Conservation (phyloP, 208 protist species). For the Entamoeba dispar region DNA sequence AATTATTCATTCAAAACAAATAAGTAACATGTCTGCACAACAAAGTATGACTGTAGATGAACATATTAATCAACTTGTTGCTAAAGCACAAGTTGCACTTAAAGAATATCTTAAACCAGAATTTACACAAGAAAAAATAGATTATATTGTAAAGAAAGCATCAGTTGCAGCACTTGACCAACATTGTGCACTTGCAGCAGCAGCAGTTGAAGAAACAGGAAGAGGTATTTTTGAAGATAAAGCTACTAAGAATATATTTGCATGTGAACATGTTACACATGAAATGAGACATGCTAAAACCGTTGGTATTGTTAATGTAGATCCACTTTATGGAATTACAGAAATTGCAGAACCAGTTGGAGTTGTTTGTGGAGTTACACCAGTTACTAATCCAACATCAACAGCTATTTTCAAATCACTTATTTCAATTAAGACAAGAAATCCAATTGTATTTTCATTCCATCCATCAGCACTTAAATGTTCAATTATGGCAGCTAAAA, state of each 20-base stretch:
- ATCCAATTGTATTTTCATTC: conserved; percentile 22
- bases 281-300: conserved; percentile 28
- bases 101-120: neutral
- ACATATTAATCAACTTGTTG: neutral
- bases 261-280: conserved; percentile 21
- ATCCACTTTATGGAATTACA: conserved; percentile 3
- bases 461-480: conserved; percentile 12
- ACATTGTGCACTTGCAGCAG: neutral
- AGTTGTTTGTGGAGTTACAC: conserved; percentile 15
- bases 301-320: conserved; percentile 17
- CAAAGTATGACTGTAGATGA: neutral
- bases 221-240: conserved; percentile 35
- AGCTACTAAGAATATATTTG: conserved; percentile 29
- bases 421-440: conserved; percentile 27
- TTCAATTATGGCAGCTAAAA: conserved; percentile 6
- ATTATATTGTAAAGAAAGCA: neutral
- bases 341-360: conserved; percentile 31
- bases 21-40: neutral
- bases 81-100: neutral
- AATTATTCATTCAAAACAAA: too few species aligned
- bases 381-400: conserved; percentile 31
- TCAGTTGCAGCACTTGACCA: neutral
- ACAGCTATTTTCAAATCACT: conserved; percentile 32
- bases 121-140: neutral
- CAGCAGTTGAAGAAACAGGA: conserved; percentile 14